Percentiles rank a stretch among this genome's conserved stretches.
Evolutionary conservation across 768 basidiomycete genomes (phyloP).

Genomic region (Serendipita sp.): DNA sequence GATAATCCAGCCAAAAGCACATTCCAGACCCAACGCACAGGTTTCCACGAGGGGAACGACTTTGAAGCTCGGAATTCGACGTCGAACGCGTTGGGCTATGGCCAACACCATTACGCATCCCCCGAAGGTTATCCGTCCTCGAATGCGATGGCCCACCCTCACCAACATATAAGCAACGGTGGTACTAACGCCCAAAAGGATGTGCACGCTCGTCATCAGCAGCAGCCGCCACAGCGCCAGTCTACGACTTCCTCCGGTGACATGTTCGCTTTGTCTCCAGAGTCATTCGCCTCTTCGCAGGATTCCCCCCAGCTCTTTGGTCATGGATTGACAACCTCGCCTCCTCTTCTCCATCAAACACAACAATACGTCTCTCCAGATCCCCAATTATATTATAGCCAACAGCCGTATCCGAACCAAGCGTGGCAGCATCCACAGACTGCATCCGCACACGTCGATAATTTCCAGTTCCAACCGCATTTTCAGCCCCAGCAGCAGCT

Average conservation of each 20-base stretch:
- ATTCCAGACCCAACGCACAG: neutral
- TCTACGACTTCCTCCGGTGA: neutral
- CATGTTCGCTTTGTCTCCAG: neutral
- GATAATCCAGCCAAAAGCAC: no score
- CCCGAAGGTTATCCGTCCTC: neutral
- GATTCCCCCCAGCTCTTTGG: neutral
- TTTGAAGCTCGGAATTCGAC: conserved; percentile 2
- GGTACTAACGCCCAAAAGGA: neutral
- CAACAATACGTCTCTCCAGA: neutral
- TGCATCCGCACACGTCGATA: neutral
- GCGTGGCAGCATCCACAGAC: neutral
- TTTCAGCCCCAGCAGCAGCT: neutral
- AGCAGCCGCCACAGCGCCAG: neutral
- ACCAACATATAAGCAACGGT: neutral
- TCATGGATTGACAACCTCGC: neutral
- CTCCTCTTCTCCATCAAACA: neutral
- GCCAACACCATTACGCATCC: neutral
- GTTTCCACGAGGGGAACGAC: neutral
- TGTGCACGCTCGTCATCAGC: neutral
- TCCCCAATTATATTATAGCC: neutral
- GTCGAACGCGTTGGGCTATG: neutral
- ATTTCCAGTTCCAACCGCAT: neutral
- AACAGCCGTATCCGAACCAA: neutral
- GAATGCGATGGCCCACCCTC: neutral
- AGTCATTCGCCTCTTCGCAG: neutral